Base-by-base conservation (phyloP, 371 early-diverging fungal species). In the Homolaphlyctis polyrhiza region DNA sequence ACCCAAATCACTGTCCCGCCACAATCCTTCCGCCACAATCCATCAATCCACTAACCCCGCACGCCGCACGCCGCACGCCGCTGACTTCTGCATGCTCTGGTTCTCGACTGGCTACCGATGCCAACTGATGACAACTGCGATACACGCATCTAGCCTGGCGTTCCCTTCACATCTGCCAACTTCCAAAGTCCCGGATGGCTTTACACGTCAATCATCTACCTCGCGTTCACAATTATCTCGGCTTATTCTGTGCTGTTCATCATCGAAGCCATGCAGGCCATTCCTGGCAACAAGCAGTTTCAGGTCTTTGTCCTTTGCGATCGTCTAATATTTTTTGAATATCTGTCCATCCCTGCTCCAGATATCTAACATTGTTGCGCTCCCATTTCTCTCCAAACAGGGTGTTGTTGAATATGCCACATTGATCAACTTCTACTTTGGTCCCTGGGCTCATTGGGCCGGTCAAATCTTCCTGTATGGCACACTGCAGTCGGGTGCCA, bases 221-320 rank as follows among this genome's bases (percentile, higher is more conserved):
- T 68, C n/a, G 50, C 73, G 35, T 78, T 73, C 55, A 61, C 65
- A 21, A 51, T 74, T 29, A 69, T 78, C n/a, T 72, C 76, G 23
- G 64, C 74, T 14, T 54, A 78, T 25, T 68, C 71, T 45, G 66
- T 70, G 18, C 72, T 91, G 21, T 89, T 91, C 65, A 83, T 89
- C 28, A 85, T 88, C 61, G 92, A 92, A 64, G 87, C 88, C 14
- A 83, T 92, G 79, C 87, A 89, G 50, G 84, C 82, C 51, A 83
- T 90, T 39, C 85, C 86, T 11, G 92, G 91, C 23, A 92, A 91
- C 71, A 83, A 85, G 54, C 78, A 82, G 60, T 80, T 80, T 58
- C 79, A 82, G 77, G 77, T 74, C 30, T 1, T 58, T 49, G 1
- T 27, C 50, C 11, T 5, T 18, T 1, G 50, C 43, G 27, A 35